phyloP scores from a whole-genome alignment of 495 filamentous ascomycete species.

The Pseudotulostoma volvatum region DNA sequence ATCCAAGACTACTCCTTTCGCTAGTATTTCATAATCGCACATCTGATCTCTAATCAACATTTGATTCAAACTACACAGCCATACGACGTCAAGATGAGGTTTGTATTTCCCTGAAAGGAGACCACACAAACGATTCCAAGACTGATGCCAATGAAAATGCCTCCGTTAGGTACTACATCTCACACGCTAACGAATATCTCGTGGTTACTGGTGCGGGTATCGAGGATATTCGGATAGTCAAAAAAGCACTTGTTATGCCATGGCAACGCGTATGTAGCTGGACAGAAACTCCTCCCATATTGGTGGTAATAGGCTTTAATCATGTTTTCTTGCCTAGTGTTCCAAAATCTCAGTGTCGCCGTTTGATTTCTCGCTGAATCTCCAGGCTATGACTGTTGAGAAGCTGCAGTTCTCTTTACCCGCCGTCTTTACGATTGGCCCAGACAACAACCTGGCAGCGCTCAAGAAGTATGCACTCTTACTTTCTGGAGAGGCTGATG shows the following conservation, averaged over 20 bases:
- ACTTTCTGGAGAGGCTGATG: conserved; percentile 42
- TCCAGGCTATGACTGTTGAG: conserved; percentile 73
- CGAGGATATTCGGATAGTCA: conserved; percentile 50
- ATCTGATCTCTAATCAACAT: too few species aligned
- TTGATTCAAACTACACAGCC: too few species aligned
- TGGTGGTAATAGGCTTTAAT: too few species aligned
- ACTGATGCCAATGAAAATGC: too few species aligned
- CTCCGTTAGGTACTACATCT: conserved; percentile 20
- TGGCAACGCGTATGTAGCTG: conserved; percentile 40
- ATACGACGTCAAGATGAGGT: neutral
- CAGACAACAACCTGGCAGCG: conserved; percentile 45
- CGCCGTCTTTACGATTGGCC: conserved; percentile 74
- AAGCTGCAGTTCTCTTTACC: conserved; percentile 65
- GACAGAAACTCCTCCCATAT: too few species aligned
- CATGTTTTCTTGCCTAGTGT: conserved; percentile 13
- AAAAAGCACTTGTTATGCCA: conserved; percentile 53
- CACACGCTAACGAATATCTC: conserved; percentile 42
- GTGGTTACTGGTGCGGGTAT: conserved; percentile 68
- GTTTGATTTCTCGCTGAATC: conserved; percentile 56
- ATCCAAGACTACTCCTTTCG: too few species aligned
- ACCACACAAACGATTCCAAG: too few species aligned
- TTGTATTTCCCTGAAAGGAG: too few species aligned
- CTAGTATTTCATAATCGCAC: too few species aligned
- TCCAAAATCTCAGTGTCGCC: conserved; percentile 47
- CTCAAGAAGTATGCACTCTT: conserved; percentile 66